These are phyloP conservation scores for Aspergillus sclerotioniger DNA, from an alignment of 495 filamentous ascomycete genomes.

Conservation along the genomic window DNA sequence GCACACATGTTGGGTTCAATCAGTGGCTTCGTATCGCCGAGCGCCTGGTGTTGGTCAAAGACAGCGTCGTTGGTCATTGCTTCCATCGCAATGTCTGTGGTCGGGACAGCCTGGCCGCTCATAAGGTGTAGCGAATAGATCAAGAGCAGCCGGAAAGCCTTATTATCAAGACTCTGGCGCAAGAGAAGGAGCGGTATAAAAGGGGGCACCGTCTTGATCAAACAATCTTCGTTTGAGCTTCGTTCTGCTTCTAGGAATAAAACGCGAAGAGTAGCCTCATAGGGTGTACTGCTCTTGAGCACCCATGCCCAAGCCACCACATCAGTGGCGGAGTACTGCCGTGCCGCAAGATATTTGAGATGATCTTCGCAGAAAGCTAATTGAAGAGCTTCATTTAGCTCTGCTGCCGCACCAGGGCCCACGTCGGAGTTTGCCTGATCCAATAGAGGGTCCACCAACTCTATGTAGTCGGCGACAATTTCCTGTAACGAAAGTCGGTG, in stretches of 20 bases:
- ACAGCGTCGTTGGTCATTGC: slow-evolving; percentile 8
- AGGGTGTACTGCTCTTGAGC: slow-evolving; percentile 40
- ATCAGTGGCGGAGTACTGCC: slow-evolving; percentile 47
- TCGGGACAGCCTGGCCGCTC: slow-evolving; percentile 29
- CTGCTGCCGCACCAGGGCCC: slow-evolving; percentile 1
- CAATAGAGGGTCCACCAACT: slow-evolving; percentile 35
- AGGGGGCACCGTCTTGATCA: slow-evolving; percentile 31
- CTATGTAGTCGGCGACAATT: slow-evolving; percentile 41
- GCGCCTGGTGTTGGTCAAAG: slow-evolving; percentile 17
- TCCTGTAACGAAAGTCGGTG: slow-evolving; percentile 30
- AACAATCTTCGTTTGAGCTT: slow-evolving; percentile 7
- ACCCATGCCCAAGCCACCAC: slow-evolving; percentile 60
- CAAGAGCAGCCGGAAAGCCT: slow-evolving; percentile 44
- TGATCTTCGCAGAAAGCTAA: slow-evolving; percentile 35
- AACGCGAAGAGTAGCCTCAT: slow-evolving; percentile 42
- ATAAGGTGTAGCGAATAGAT: slow-evolving; percentile 41
- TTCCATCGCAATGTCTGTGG: not conserved
- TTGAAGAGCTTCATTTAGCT: slow-evolving; percentile 16
- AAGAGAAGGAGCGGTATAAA: slow-evolving; percentile 54
- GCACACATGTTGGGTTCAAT: slow-evolving; percentile 31
- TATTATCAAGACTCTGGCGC: slow-evolving; percentile 41
- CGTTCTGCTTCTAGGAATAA: slow-evolving; percentile 32
- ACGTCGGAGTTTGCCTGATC: slow-evolving; percentile 1
- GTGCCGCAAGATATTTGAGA: slow-evolving; percentile 31
- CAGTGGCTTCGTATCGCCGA: slow-evolving; percentile 12